Conservation (phyloP, 2,329 filamentous ascomycete species). For the Pseudovirgaria hyperparasitica region DNA sequence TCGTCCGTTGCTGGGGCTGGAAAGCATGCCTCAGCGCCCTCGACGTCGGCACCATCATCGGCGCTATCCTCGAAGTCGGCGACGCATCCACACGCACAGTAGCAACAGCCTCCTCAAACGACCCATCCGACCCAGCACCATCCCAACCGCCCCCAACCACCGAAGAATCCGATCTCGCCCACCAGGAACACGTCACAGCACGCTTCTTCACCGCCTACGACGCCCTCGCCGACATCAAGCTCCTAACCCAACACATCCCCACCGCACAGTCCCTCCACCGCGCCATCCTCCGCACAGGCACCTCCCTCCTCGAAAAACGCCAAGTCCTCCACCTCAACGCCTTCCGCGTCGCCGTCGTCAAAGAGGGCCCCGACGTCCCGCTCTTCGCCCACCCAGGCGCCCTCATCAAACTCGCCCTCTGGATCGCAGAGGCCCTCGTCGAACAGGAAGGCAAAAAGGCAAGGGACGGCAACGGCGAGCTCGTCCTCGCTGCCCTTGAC, state of each 20-base stretch:
- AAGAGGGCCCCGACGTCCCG: conserved; percentile 82
- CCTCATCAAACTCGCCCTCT: conserved; percentile 82
- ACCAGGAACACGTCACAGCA: conserved; percentile 33
- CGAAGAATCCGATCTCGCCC: conserved; percentile 13
- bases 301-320: conserved; percentile 79
- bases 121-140: conserved; percentile 18
- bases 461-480: conserved; percentile 59
- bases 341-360: conserved; percentile 91
- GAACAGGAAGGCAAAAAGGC: conserved; percentile 75
- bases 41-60: conserved; percentile 86
- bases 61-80: conserved; percentile 85
- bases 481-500: conserved; percentile 83
- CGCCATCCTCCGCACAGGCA: conserved; percentile 87
- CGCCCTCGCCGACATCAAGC: conserved; percentile 45
- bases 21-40: conserved; percentile 85
- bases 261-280: conserved; percentile 82
- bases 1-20: conserved; percentile 96
- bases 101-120: conserved; percentile 16
- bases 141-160: conserved; percentile 14
- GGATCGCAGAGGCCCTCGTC: conserved; percentile 83
- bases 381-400: conserved; percentile 90
- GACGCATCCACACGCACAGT: conserved; percentile 39
- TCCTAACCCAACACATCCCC: conserved; percentile 62
- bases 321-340: conserved; percentile 86
- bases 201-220: conserved; percentile 50